Percentiles rank a stretch among this genome's conserved stretches.
Evolutionary conservation across 225 moss, liverwort and hornwort species (phyloP).

Genomic region (Straminergon stramineum): DNA sequence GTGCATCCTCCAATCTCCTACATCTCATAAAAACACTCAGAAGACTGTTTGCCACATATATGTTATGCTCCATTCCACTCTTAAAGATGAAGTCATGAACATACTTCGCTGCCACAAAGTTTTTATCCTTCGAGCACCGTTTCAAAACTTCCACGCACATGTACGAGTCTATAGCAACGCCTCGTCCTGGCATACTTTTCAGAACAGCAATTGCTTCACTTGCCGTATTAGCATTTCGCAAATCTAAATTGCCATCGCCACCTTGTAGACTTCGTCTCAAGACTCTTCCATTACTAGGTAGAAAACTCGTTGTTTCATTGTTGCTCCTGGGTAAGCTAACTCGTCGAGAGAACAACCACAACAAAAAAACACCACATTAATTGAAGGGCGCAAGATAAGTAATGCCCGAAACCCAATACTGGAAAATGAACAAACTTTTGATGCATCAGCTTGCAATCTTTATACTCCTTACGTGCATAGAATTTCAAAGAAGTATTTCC

Average conservation of each 20-base stretch:
- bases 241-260: neutral
- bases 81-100: neutral
- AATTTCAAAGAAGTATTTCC: neutral
- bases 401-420: neutral
- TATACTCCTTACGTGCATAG: neutral
- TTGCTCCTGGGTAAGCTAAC: neutral
- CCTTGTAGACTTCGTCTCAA: neutral
- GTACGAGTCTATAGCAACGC: neutral
- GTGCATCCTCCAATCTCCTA: conserved; percentile 4
- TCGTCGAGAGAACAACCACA: neutral
- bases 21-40: neutral
- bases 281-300: neutral
- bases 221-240: neutral
- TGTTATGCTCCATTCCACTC: neutral
- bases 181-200: neutral
- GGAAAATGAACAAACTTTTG: neutral
- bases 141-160: neutral
- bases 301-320: neutral
- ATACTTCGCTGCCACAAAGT: neutral
- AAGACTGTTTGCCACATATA: neutral
- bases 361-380: neutral
- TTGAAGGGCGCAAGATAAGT: neutral
- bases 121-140: neutral
- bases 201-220: conserved; percentile 1
- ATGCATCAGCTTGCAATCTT: neutral